Evolutionary conservation across 2,329 filamentous ascomycete species (phyloP).

Genomic region (Diaporthe sp.): DNA sequence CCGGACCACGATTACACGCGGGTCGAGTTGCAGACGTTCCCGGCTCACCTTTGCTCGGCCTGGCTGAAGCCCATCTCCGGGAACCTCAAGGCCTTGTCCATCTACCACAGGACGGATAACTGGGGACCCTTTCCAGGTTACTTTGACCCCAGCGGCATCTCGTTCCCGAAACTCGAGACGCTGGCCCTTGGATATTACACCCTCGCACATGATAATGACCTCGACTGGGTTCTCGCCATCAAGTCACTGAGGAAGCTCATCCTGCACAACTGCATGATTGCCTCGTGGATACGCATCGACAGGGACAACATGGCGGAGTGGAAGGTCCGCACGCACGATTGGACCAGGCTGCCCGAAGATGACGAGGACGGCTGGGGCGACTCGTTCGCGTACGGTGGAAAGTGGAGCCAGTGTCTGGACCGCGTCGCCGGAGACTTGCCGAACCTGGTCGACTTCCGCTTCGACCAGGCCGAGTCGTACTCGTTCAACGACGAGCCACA

Average conservation of each 20-base stretch:
- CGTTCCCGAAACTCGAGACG: slow-evolving; percentile 29
- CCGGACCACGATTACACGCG: slow-evolving; percentile 25
- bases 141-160: slow-evolving; percentile 28
- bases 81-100: slow-evolving; percentile 32
- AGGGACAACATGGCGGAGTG: not conserved
- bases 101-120: slow-evolving; percentile 15
- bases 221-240: slow-evolving; percentile 33
- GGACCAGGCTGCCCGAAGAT: not conserved
- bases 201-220: slow-evolving; percentile 28
- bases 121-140: slow-evolving; percentile 37
- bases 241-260: slow-evolving; percentile 24
- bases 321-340: slow-evolving; percentile 24
- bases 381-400: slow-evolving; percentile 27
- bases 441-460: slow-evolving; percentile 33
- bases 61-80: slow-evolving; percentile 34
- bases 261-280: slow-evolving; percentile 31
- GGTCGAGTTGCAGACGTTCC: slow-evolving; percentile 34
- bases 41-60: slow-evolving; percentile 14
- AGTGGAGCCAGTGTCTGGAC: slow-evolving; percentile 32
- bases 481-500: no score
- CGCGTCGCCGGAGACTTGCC: slow-evolving; percentile 26
- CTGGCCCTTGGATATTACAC: slow-evolving; percentile 14
- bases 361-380: not conserved
- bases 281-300: not conserved
- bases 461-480: not conserved